These are phyloP conservation scores for Mycena sp. DNA, from an alignment of 1,284 basidiomycete species.

Conservation along the genomic window DNA sequence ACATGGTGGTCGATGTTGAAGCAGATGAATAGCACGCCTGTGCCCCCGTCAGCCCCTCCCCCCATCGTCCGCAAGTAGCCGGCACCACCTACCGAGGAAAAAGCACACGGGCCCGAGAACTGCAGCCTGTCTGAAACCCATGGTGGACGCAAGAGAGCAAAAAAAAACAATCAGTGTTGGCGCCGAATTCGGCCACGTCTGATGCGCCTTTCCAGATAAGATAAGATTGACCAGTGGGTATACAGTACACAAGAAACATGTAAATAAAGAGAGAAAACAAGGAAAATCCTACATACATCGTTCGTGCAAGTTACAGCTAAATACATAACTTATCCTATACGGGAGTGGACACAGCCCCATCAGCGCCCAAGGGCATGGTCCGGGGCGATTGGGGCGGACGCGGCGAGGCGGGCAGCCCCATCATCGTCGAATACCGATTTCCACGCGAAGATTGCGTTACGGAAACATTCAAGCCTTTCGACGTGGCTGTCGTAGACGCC, in stretches of 20 bases:
- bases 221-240: conserved; percentile 7
- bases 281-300: conserved; percentile 11
- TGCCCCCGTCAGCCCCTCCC: too few relatives aligned
- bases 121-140: conserved; percentile 89
- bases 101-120: conserved; percentile 86
- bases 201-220: conserved; percentile 9
- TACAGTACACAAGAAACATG: conserved; percentile 18
- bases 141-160: conserved; percentile 41
- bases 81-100: too few relatives aligned
- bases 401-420: conserved; percentile 62
- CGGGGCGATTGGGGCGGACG: conserved; percentile 37
- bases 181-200: too few relatives aligned
- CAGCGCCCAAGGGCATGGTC: not conserved
- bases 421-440: conserved; percentile 67
- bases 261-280: conserved; percentile 7
- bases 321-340: conserved; percentile 5
- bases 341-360: too few relatives aligned
- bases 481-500: conserved; percentile 33
- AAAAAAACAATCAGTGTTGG: not conserved
- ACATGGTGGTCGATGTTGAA: conserved; percentile 88
- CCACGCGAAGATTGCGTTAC: conserved; percentile 56
- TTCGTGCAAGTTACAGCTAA: not conserved
- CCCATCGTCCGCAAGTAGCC: too few relatives aligned
- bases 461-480: conserved; percentile 73
- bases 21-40: conserved; percentile 90